Evolutionary conservation across 202 grass and related monocot genomes (phyloP).

Genomic region (Panicum virgatum): DNA sequence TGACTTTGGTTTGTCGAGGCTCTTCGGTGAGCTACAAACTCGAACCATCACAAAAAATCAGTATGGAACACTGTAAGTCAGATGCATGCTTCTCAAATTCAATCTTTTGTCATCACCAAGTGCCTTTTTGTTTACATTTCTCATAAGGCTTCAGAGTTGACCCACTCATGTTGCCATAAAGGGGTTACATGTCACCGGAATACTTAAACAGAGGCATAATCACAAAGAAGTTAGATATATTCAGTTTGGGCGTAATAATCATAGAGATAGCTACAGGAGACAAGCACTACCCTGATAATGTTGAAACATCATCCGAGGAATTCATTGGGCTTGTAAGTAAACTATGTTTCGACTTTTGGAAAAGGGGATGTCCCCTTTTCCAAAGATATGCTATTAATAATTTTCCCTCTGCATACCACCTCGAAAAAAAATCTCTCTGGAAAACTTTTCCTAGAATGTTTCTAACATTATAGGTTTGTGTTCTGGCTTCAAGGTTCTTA

Average conservation of each 20-base stretch:
- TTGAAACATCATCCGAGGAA: neutral
- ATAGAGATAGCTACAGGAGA: neutral
- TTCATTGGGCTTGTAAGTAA: neutral
- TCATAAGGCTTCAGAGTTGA: neutral
- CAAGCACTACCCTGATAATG: neutral
- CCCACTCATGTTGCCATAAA: neutral
- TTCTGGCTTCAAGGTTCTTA: neutral
- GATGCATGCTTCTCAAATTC: neutral
- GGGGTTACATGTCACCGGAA: constrained; percentile 12
- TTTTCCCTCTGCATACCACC: neutral
- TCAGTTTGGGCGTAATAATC: constrained; percentile 5
- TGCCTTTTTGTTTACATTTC: neutral
- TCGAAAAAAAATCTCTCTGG: too few species aligned
- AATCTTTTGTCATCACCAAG: neutral
- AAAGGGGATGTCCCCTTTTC: neutral
- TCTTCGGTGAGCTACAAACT: constrained; percentile 16
- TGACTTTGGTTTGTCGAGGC: constrained; percentile 42
- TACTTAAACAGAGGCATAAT: neutral
- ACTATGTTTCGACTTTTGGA: neutral
- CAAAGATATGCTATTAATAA: neutral
- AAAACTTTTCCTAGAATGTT: too few species aligned
- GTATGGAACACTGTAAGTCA: constrained; percentile 33
- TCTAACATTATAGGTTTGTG: neutral
- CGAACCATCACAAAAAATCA: neutral
- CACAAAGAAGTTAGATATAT: neutral